Percentiles rank a stretch among this genome's conserved stretches.
Conservation (phyloP, 1,139 yeast genomes). For the Pichia cactophila region DNA sequence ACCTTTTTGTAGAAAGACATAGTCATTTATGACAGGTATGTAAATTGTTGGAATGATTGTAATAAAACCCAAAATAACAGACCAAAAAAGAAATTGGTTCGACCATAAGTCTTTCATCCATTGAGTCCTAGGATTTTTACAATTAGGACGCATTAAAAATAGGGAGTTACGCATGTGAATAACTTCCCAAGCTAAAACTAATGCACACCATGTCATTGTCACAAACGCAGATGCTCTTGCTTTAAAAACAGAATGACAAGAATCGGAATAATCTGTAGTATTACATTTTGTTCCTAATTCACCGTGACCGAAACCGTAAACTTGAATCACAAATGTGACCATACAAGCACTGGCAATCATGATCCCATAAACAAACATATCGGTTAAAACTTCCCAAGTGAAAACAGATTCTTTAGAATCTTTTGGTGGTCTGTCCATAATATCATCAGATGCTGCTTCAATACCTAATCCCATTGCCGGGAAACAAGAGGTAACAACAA, state of each 20-base stretch:
- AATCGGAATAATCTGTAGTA: conserved; percentile 32
- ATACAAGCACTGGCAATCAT: conserved; percentile 71
- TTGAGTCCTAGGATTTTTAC: conserved; percentile 53
- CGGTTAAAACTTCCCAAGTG: conserved; percentile 62
- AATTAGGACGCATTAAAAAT: conserved; percentile 66
- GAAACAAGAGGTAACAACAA: conserved; percentile 71
- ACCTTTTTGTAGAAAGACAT: conserved; percentile 68
- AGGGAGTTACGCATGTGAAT: conserved; percentile 68
- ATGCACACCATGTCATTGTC: conserved; percentile 85
- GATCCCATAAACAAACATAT: conserved; percentile 68
- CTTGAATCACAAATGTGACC: conserved; percentile 55
- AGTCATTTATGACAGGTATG: conserved; percentile 77
- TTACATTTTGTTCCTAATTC: conserved; percentile 64
- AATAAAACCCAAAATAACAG: conserved; percentile 62
- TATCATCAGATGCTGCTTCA: conserved; percentile 58
- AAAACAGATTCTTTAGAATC: conserved; percentile 52
- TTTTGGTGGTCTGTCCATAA: conserved; percentile 59
- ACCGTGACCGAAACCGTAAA: conserved; percentile 63
- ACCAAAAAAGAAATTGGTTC: conserved; percentile 79
- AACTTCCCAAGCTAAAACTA: conserved; percentile 86
- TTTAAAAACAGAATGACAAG: conserved; percentile 61
- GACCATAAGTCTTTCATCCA: conserved; percentile 58
- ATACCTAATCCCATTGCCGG: conserved; percentile 83
- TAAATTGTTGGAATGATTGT: conserved; percentile 79
- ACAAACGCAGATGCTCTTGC: conserved; percentile 81